A percentile compares a stretch with the other conserved stretches of the same genome.
Evolutionary conservation across 2,329 filamentous ascomycete genomes (phyloP).

Genomic region (Phialocephala sp.): DNA sequence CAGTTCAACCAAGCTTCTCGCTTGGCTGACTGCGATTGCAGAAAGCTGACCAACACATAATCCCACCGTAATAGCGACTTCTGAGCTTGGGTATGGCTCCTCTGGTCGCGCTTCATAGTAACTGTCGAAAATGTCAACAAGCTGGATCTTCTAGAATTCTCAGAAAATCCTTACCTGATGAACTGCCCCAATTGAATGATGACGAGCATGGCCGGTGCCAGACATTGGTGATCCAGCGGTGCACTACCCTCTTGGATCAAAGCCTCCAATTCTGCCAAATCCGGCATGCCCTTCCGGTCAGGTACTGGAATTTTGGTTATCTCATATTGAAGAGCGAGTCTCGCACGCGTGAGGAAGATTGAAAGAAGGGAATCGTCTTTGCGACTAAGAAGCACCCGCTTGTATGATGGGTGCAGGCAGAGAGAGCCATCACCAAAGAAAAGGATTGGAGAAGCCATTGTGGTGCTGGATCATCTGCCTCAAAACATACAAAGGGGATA

Average conservation of each 20-base stretch:
- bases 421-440: conserved; percentile 10
- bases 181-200: conserved; percentile 9
- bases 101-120: conserved; percentile 12
- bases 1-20: conserved; percentile 8
- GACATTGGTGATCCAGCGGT: conserved; percentile 8
- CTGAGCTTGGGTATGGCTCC: conserved; percentile 8
- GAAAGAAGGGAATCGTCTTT: conserved; percentile 10
- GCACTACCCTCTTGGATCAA: conserved; percentile 12
- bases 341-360: conserved; percentile 5
- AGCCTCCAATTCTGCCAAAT: conserved; percentile 11
- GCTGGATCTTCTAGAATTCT: background rate
- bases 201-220: conserved; percentile 6
- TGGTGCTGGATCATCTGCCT: conserved; percentile 7
- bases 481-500: conserved; percentile 2
- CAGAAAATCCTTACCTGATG: background rate
- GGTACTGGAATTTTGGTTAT: conserved; percentile 6
- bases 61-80: conserved; percentile 5
- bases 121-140: background rate
- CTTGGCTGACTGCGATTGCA: conserved; percentile 10
- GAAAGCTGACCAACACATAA: conserved; percentile 7
- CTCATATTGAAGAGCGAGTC: conserved; percentile 9
- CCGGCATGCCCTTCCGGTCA: conserved; percentile 5
- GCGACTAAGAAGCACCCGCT: conserved; percentile 5
- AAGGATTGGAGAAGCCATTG: conserved; percentile 4
- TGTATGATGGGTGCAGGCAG: conserved; percentile 8